These are phyloP conservation scores for Blastobotrys elegans DNA, from an alignment of 1,139 yeast genomes.

Conservation along the genomic window DNA sequence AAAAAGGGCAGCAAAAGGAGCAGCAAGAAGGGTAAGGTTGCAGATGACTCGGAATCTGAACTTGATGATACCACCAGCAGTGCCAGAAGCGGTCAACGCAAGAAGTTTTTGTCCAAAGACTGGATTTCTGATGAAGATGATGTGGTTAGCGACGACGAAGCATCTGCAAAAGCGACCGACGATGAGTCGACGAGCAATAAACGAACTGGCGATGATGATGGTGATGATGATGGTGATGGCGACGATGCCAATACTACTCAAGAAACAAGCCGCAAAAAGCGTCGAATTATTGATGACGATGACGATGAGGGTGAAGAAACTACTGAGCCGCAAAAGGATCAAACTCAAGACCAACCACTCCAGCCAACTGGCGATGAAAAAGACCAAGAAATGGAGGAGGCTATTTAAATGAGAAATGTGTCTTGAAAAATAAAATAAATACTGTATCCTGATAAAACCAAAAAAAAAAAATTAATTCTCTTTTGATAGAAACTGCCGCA, in stretches of 20 bases:
- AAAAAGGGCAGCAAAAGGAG: background rate
- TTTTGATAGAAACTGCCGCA: slow-evolving; percentile 54
- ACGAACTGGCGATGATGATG: slow-evolving; percentile 26
- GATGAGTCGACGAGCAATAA: slow-evolving; percentile 23
- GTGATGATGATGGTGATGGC: slow-evolving; percentile 28
- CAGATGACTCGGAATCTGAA: slow-evolving; percentile 17
- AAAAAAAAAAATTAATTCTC: background rate
- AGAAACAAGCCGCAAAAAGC: slow-evolving; percentile 21
- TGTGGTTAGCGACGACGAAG: slow-evolving; percentile 19
- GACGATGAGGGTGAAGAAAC: slow-evolving; percentile 27
- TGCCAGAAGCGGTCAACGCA: background rate
- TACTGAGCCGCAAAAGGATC: background rate
- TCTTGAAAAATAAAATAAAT: background rate
- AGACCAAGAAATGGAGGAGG: slow-evolving; percentile 23
- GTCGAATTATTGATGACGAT: slow-evolving; percentile 27
- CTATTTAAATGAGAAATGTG: too few relatives aligned
- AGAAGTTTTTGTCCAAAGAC: slow-evolving; percentile 6
- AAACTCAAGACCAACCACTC: background rate
- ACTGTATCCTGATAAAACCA: background rate
- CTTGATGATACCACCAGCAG: background rate
- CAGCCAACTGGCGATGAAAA: background rate
- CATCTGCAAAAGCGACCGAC: slow-evolving; percentile 14
- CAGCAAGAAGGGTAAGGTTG: slow-evolving; percentile 2
- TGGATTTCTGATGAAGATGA: slow-evolving; percentile 9
- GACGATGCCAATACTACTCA: background rate